A percentile compares a stretch with the other conserved stretches of the same genome.
Conservation (phyloP, 306 rosid genomes). For the Fragaria iinumae region DNA sequence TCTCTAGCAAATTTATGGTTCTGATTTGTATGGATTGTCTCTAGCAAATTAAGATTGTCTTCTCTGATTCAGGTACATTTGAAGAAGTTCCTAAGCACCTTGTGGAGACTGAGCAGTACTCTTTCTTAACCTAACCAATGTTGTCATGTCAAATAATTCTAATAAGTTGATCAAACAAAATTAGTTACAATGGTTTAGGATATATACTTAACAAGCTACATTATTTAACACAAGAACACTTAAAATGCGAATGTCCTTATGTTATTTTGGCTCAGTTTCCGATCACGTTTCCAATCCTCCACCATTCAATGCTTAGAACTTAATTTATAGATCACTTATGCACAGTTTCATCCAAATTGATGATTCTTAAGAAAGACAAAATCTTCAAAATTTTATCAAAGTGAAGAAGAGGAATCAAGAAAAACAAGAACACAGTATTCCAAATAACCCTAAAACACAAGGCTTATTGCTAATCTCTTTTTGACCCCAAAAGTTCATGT, state of each 20-base stretch:
- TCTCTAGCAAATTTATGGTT: neutral
- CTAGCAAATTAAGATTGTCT: neutral
- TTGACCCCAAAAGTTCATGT: slow-evolving; percentile 10
- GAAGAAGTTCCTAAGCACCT: neutral
- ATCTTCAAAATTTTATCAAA: neutral
- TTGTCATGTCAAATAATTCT: neutral
- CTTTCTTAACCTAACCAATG: neutral
- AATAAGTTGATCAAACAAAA: neutral
- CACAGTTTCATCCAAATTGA: too few relatives aligned
- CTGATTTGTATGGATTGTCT: too few relatives aligned
- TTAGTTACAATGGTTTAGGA: too few relatives aligned
- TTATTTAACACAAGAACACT: neutral
- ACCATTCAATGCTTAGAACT: too few relatives aligned
- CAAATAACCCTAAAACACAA: neutral
- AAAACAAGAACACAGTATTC: neutral
- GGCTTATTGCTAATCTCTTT: neutral
- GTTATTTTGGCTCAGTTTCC: too few relatives aligned
- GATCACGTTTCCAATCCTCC: too few relatives aligned
- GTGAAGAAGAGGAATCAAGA: neutral
- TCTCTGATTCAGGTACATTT: neutral
- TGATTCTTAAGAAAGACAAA: neutral
- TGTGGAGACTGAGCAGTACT: neutral
- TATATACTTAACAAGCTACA: neutral
- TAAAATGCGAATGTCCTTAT: too few relatives aligned
- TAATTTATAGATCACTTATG: too few relatives aligned